Conservation (phyloP, 140 eudicot species). For the Anethum foeniculum region DNA sequence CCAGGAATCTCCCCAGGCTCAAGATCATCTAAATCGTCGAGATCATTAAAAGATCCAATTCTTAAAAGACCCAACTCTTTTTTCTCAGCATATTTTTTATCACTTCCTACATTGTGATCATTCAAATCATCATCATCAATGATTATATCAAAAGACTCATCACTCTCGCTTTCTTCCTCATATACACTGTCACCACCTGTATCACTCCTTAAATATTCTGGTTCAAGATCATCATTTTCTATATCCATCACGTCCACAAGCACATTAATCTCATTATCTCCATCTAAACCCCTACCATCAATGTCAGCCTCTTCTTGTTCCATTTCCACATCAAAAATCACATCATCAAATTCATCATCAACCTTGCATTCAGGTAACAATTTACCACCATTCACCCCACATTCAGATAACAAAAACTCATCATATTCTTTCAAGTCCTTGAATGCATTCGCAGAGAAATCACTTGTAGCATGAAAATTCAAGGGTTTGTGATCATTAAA, state of each 20-base stretch:
- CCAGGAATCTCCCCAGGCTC: neutral
- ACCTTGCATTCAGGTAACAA: neutral
- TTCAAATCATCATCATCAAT: neutral
- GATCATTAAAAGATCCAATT: neutral
- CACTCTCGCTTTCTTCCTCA: slow-evolving; percentile 1
- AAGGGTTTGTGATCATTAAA: neutral
- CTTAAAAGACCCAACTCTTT: neutral
- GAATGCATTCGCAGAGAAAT: neutral
- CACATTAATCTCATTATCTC: neutral
- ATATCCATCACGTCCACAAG: slow-evolving; percentile 1
- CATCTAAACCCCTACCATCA: neutral
- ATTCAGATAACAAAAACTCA: neutral
- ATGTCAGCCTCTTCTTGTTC: neutral
- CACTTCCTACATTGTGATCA: neutral
- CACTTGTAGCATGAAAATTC: neutral
- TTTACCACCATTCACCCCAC: neutral
- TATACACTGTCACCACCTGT: neutral
- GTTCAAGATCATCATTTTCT: neutral
- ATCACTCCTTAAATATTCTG: no score
- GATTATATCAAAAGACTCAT: neutral
- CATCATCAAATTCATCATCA: neutral
- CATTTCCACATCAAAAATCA: neutral
- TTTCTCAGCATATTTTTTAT: neutral
- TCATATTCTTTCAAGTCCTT: neutral
- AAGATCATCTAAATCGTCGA: neutral